Percentiles rank a stretch among this genome's conserved stretches.
phyloP scores from a whole-genome alignment of 495 filamentous ascomycete species.

The Chaetomium tenue region DNA sequence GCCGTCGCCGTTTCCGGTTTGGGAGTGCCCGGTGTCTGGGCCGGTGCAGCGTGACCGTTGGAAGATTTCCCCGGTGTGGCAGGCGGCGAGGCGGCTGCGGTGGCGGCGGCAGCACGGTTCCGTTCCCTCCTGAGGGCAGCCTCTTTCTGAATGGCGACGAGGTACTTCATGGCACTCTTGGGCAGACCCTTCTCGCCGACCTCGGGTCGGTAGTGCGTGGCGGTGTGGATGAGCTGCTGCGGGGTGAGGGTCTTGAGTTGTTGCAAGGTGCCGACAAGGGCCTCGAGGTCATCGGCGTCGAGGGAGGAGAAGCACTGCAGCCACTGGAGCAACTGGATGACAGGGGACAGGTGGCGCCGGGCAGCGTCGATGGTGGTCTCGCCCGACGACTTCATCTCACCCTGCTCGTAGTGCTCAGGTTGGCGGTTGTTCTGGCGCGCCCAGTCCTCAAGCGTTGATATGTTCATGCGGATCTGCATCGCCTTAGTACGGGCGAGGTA shows the following conservation, averaged over 20 bases:
- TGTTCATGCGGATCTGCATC: slow-evolving; percentile 99
- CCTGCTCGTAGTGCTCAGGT: slow-evolving; percentile 93
- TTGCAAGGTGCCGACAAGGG: slow-evolving; percentile 77
- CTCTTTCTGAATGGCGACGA: slow-evolving; percentile 76
- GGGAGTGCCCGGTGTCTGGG: background rate
- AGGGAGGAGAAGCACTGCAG: slow-evolving; percentile 95
- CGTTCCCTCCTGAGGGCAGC: slow-evolving; percentile 55
- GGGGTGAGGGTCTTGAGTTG: slow-evolving; percentile 82
- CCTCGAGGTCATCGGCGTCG: slow-evolving; percentile 80
- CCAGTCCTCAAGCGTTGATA: slow-evolving; percentile 95
- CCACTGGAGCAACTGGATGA: slow-evolving; percentile 96
- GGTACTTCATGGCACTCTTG: slow-evolving; percentile 81
- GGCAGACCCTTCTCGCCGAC: slow-evolving; percentile 91
- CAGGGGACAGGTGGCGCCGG: slow-evolving; percentile 77
- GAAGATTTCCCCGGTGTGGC: slow-evolving; percentile 27
- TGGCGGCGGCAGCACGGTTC: slow-evolving; percentile 32
- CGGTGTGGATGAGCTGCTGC: slow-evolving; percentile 87
- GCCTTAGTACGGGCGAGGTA: slow-evolving; percentile 97
- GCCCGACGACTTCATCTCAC: slow-evolving; percentile 79
- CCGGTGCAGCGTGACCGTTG: slow-evolving; percentile 8
- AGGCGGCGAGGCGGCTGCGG: slow-evolving; percentile 34
- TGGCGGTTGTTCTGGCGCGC: slow-evolving; percentile 87
- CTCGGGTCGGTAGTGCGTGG: slow-evolving; percentile 89
- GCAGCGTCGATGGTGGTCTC: slow-evolving; percentile 82
- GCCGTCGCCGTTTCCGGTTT: background rate